Percentiles rank a stretch among this genome's conserved stretches.
Evolutionary conservation across 2,329 filamentous ascomycete species (phyloP).

Genomic region (Alternaria hordeiaustralica): DNA sequence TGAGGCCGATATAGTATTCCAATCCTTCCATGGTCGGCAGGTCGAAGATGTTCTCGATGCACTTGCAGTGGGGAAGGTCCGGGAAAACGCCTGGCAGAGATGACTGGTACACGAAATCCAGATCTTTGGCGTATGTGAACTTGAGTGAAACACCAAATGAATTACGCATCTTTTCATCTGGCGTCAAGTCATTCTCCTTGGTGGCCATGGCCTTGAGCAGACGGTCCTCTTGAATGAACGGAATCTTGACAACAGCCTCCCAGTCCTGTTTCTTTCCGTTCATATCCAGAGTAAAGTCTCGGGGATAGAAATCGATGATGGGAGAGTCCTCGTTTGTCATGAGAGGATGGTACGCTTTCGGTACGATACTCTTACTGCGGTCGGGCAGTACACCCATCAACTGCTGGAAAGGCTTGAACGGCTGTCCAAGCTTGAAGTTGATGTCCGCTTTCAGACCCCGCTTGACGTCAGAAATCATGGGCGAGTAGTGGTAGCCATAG

Average conservation of each 20-base stretch:
- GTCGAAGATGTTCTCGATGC: constrained; percentile 95
- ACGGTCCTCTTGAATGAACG: constrained; percentile 93
- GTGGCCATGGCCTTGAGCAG: constrained; percentile 85
- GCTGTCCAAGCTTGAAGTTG: constrained; percentile 91
- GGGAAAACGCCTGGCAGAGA: constrained; percentile 90
- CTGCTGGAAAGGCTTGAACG: constrained; percentile 94
- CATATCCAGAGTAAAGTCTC: constrained; percentile 98
- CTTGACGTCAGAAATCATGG: constrained; percentile 94
- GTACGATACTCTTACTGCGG: constrained; percentile 96
- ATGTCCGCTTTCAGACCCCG: constrained; percentile 86
- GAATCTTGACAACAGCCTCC: constrained; percentile 99
- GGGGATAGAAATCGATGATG: constrained; percentile 96
- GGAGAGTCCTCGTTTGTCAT: constrained; percentile 92
- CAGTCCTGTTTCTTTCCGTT: constrained; percentile 99
- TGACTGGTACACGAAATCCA: constrained; percentile 84
- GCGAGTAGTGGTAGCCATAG: constrained; percentile 95
- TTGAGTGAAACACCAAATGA: constrained; percentile 91
- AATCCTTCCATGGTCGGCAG: constrained; percentile 90
- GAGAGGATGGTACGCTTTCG: constrained; percentile 81
- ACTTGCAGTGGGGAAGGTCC: constrained; percentile 83
- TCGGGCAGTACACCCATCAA: constrained; percentile 98
- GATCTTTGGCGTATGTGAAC: constrained; percentile 81
- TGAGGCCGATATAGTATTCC: constrained; percentile 81
- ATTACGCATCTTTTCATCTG: constrained; percentile 82
- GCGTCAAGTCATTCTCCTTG: constrained; percentile 77